Evolutionary conservation across 495 filamentous ascomycete species (phyloP), one percentile per base, ranked within the genome.

Genomic region (Terfezia boudieri): DNA sequence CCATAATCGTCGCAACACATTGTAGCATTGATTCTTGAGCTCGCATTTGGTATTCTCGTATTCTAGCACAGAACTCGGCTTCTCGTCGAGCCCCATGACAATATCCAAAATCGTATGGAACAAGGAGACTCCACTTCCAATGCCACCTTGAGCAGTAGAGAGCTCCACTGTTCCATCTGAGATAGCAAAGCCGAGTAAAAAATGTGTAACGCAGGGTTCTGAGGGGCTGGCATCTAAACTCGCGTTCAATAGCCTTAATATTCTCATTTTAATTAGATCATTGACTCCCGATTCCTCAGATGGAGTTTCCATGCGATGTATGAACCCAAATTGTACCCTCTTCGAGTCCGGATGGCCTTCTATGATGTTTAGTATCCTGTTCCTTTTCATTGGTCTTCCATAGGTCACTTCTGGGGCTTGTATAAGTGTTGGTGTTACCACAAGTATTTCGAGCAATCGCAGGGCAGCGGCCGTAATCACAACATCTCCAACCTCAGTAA

Each of bases 151-250:
- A 22, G 56, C 60, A 12, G 57, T 57, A 26, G 59, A 60, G 32
- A 65, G 59, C 43, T 59, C 57, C 46, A 76, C 73, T 60, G 84
- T 88, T 36, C 73, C 71, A 51, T 51, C 23, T 11, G 49, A 22
- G 16, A 17, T 32, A 12, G 11, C 49, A 64, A 99, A 95, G 0
- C 90, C 90, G 20, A 99, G 81, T 17, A 99, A 68, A 48, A 90
- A 71, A 67, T 99, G 90, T 3, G 89, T 88, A 50, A 96, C 77
- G 14, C 79, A 89, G 5, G 89, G 86, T 49, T 73, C 68, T 60
- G 81, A 76, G 32, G 80, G 77, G 32, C 80, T 76, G 16, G 80
- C 75, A 43, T 71, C 73, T 9, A 99, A 67, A 64, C 83, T 87
- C 58, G 75, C 76, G 61, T 84, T 81, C 32, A 99, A 72, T 57